Evolutionary conservation across 1,284 basidiomycete species (phyloP).

Genomic region (Marasmius sp.): DNA sequence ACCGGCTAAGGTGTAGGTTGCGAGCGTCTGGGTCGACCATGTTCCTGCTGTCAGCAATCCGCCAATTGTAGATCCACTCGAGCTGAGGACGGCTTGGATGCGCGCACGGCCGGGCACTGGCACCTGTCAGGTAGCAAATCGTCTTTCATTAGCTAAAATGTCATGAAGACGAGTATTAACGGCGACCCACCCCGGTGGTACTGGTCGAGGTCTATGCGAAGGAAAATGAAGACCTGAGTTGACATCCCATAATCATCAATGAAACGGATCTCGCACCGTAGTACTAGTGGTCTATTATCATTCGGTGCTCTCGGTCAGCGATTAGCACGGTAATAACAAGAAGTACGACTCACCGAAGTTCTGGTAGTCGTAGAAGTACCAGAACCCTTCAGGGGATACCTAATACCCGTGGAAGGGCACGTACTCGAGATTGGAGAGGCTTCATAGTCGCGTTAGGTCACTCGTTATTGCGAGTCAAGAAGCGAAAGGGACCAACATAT

Average conservation of each 20-base stretch:
- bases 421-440: constrained; percentile 52
- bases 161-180: neutral
- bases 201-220: too few relatives aligned
- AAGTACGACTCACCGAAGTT: too few relatives aligned
- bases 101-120: constrained; percentile 43
- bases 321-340: too few relatives aligned
- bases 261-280: too few relatives aligned
- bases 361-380: too few relatives aligned
- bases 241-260: too few relatives aligned
- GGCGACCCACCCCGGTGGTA: neutral
- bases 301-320: too few relatives aligned
- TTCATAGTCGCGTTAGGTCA: constrained; percentile 21
- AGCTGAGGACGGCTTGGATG: constrained; percentile 35
- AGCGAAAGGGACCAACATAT: constrained; percentile 44
- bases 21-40: constrained; percentile 52
- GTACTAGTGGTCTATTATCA: too few relatives aligned
- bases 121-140: constrained; percentile 19
- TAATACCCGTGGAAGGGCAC: constrained; percentile 59
- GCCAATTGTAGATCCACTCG: constrained; percentile 31
- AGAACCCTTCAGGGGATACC: constrained; percentile 28
- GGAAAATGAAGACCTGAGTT: too few relatives aligned
- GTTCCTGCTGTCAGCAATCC: constrained; percentile 48
- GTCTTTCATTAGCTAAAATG: too few relatives aligned
- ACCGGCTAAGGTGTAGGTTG: constrained; percentile 42
- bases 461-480: neutral